Percentiles rank a stretch among this genome's conserved stretches.
Conservation (phyloP, 805 yeast species). For the Saccharomycopsis schoenii region DNA sequence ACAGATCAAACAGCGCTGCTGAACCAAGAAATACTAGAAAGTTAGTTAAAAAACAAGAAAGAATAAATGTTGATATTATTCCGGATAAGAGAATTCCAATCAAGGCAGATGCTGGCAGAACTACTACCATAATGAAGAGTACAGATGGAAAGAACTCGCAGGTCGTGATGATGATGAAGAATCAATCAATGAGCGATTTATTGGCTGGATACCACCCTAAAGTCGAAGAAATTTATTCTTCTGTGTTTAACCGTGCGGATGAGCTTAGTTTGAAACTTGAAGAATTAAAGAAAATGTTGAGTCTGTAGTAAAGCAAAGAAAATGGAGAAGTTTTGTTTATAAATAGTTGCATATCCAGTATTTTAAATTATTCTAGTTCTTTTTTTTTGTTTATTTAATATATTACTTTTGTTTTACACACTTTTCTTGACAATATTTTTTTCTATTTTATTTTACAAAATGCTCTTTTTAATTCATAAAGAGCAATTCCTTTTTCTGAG, state of each 20-base stretch:
- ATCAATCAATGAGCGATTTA: slow-evolving; percentile 12
- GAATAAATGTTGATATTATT: background rate
- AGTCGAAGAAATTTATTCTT: slow-evolving; percentile 11
- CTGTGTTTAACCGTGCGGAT: slow-evolving; percentile 16
- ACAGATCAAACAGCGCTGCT: background rate
- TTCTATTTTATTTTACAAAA: background rate
- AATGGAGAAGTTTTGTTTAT: background rate
- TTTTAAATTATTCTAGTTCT: background rate
- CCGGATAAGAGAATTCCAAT: background rate
- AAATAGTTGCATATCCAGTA: background rate
- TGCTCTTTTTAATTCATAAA: background rate
- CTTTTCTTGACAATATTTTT: background rate
- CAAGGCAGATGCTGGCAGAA: background rate
- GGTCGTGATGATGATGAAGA: slow-evolving; percentile 1
- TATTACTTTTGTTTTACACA: background rate
- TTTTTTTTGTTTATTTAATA: background rate
- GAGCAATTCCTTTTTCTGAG: background rate
- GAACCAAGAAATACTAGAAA: background rate
- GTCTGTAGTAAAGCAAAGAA: background rate
- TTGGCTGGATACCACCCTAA: slow-evolving; percentile 17
- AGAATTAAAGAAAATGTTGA: slow-evolving; percentile 12
- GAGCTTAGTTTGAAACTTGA: slow-evolving; percentile 12
- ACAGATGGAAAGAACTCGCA: background rate
- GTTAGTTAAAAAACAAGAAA: background rate
- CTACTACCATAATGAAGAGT: background rate